A percentile compares a stretch with the other conserved stretches of the same genome.
These are phyloP conservation scores for Inonotus hispidus DNA, from an alignment of 1,284 basidiomycete genomes.

Conservation along the genomic window DNA sequence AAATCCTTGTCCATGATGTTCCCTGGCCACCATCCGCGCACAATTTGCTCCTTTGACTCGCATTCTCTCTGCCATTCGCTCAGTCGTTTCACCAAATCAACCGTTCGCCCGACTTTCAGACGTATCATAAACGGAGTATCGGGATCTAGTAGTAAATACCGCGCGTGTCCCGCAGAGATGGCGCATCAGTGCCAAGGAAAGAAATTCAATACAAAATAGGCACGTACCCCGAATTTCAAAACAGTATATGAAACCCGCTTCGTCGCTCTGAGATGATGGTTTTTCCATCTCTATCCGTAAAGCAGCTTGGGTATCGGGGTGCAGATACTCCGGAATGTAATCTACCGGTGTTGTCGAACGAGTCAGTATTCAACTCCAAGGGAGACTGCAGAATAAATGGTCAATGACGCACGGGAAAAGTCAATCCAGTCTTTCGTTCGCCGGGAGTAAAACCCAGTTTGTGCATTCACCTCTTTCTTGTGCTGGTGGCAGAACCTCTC, in stretches of 20 bases:
- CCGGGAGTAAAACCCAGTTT: conserved; percentile 53
- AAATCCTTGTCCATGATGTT: conserved; percentile 28
- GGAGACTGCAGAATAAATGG: not conserved
- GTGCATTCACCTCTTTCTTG: conserved; percentile 45
- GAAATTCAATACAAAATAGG: not conserved
- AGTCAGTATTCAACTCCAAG: not conserved
- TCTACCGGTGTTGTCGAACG: conserved; percentile 33
- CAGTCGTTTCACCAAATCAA: conserved; percentile 44
- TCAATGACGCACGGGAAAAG: conserved; percentile 43
- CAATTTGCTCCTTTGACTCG: conserved; percentile 42
- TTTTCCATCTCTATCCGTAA: conserved; percentile 70
- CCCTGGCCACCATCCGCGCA: conserved; percentile 49
- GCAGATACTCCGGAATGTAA: conserved; percentile 65
- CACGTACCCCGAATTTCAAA: conserved; percentile 65
- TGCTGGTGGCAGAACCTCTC: conserved; percentile 67
- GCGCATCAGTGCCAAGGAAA: not conserved
- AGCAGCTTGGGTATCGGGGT: conserved; percentile 53
- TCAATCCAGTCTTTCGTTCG: conserved; percentile 47
- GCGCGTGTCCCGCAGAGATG: not conserved
- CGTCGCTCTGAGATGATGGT: conserved; percentile 50
- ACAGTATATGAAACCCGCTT: conserved; percentile 69
- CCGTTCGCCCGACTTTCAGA: conserved; percentile 49
- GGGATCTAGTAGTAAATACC: conserved; percentile 25
- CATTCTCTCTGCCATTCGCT: conserved; percentile 74
- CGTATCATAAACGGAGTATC: conserved; percentile 31